Evolutionary conservation across 1,139 yeast genomes (phyloP), one percentile per base, ranked within the genome.

Genomic region (Magnusiomyces paraingens): DNA sequence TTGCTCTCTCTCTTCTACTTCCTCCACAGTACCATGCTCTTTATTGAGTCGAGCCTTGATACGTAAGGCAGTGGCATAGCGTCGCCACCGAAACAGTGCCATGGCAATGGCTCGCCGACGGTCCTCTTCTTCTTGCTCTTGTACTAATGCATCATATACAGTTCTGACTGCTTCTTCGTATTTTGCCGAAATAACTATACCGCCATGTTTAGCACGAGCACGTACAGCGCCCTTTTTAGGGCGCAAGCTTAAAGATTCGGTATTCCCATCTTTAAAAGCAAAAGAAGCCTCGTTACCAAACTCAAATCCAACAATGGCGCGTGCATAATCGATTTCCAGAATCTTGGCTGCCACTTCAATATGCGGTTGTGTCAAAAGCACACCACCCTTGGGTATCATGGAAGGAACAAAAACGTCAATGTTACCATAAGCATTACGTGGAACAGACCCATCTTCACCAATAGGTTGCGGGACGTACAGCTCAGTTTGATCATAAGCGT

Each of bases 281-380:
- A 44, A 44, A 15, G 52, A 36, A 14, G 51, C 47, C 3, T 65
- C 58, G 12, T 58, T 55, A 14, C 60, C 76, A 68, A 87, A 93
- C 56, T 87, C 93, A 71, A 94, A 91, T 0, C 94, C 90, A 2
- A 84, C 83, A 2, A 91, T 89, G 0, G 97, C 98, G 50, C 81
- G 82, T 0, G 96, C 98, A 70, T 77, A 90, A 63, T 89, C 96
- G 5, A 93, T 76, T 0, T 79, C 82, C 21, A 91, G 62, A 0
- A 83, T 65, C 54, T 76, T 78, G 0, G 95, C 95, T 0, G 98
- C 96, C 53, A 75, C 75, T 47, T 79, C 81, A 0, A 86, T 80
- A 57, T 76, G 68, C 36, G 78, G 77, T 58, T 79, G 73, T 2
- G 78, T 71, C 10, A 89, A 70, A 55, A 88, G 79, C n/a, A 72